Conservation (phyloP, 306 rosid genomes). For the Sechiopsis laciniata region DNA sequence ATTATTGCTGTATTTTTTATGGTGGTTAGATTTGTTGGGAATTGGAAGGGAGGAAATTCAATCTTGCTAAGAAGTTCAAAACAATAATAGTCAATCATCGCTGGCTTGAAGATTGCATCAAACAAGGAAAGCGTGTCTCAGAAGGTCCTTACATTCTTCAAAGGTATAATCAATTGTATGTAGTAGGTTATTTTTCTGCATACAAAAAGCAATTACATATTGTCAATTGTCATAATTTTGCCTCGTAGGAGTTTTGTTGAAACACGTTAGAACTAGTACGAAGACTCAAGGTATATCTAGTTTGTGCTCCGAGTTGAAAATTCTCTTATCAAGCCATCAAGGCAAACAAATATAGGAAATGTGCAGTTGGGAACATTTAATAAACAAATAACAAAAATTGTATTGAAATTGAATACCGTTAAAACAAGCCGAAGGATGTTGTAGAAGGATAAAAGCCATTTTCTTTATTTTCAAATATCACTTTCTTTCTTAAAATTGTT, state of each 20-base stretch:
- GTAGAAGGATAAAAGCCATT: neutral
- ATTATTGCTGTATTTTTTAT: conserved; percentile 5
- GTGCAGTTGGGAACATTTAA: neutral
- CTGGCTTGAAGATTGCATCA: conserved; percentile 85
- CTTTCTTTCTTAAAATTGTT: neutral
- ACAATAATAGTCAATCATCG: conserved; percentile 55
- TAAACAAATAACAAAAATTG: neutral
- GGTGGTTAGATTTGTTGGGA: conserved; percentile 62
- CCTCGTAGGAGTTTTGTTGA: neutral
- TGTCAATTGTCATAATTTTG: neutral
- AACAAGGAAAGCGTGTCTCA: conserved; percentile 58
- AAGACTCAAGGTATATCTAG: neutral
- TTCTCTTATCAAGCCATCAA: neutral
- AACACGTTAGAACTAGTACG: neutral
- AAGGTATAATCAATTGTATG: conserved; percentile 39
- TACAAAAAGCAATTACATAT: neutral
- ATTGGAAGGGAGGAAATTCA: conserved; percentile 60
- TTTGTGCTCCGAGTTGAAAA: neutral
- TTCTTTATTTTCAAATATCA: neutral
- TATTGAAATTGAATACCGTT: neutral
- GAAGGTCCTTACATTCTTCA: conserved; percentile 51
- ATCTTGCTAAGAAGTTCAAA: conserved; percentile 46
- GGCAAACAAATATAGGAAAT: neutral
- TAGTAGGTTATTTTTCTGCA: neutral
- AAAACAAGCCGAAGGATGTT: neutral